Evolutionary conservation across 2,329 filamentous ascomycete genomes (phyloP), one percentile per base, ranked within the genome.

Genomic region (Salinomyces thailandicus): DNA sequence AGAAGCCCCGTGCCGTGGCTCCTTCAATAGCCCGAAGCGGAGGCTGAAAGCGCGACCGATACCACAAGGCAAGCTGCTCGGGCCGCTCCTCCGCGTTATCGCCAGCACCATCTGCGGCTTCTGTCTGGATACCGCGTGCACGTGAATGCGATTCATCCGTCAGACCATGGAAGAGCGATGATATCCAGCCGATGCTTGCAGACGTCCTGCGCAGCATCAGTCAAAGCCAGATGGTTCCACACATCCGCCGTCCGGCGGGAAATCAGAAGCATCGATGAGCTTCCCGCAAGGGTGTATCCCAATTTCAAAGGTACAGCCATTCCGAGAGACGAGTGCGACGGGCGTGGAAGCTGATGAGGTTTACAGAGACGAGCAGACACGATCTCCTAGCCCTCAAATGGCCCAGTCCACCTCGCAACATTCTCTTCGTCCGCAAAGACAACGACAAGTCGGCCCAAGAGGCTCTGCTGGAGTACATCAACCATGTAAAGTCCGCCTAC

Each of bases 241-340:
- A 61, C 61, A 6, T 72, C 73, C 2, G 37, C 59, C 9, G 37
- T 45, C 11, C 62, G 63, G 43, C 57, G 49, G 39, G 62, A 73
- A 47, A 66, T 80, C 16, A 64, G 66, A 48, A 67, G 72, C 49
- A 59, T 68, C 17, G 58, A 64, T 4, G 50, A 59, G 15, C 64
- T 80, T 5, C 69, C 70, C 3, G 58, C 69, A 31, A 71, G 78
- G 36, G 65, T 78, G 29, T 59, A 72, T n/a, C 78, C 80, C 7
- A 67, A 64, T 46, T 83, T 81, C 58, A 69, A 75, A 60, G 72
- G 79, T 62, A 74, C n/a, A 4, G 22, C 9, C n/a, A 26, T 12
- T 31, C 8, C 11, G 28, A 31, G 86, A 85, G 43, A 93, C 87
- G 18, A 95, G 95, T 87, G 87, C 95, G 62, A 94, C 14, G 18